A percentile compares a stretch with the other conserved stretches of the same genome.
phyloP scores from a whole-genome alignment of 163 green algal species.

The Trebouxiophyceae sp. region DNA sequence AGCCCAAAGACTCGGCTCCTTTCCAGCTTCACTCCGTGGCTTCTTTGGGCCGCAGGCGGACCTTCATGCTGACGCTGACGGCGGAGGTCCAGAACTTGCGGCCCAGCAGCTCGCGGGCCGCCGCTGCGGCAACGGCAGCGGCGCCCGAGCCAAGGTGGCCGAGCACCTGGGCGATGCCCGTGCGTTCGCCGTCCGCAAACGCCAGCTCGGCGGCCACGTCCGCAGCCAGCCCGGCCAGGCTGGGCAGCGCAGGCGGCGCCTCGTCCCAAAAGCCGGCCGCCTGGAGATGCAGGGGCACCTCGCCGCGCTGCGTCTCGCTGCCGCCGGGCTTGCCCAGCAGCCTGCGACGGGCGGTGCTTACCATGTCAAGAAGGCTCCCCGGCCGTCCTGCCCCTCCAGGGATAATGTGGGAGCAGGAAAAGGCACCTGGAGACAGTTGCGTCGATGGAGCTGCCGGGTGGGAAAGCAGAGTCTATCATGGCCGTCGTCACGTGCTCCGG shows the following conservation, averaged over 20 bases:
- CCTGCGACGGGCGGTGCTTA: too few species aligned
- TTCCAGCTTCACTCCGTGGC: too few species aligned
- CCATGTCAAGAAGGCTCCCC: too few species aligned
- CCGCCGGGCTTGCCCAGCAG: too few species aligned
- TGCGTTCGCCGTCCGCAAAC: background rate
- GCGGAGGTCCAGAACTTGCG: background rate
- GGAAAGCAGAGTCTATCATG: background rate
- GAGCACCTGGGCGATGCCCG: background rate
- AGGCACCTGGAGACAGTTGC: background rate
- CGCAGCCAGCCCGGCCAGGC: background rate
- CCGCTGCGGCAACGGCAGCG: background rate
- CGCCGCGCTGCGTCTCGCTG: too few species aligned
- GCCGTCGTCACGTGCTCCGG: background rate
- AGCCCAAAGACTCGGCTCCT: too few species aligned
- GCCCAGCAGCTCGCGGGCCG: background rate
- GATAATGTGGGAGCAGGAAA: too few species aligned
- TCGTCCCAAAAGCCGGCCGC: background rate
- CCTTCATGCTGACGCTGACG: background rate
- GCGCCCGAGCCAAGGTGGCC: background rate
- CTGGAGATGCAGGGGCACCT: too few species aligned
- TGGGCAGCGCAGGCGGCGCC: background rate
- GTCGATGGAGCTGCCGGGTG: background rate
- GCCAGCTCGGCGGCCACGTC: background rate
- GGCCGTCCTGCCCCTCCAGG: too few species aligned
- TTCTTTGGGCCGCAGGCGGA: too few species aligned